Conservation (phyloP, 2,329 filamentous ascomycete genomes). For the Gremmenia infestans region DNA sequence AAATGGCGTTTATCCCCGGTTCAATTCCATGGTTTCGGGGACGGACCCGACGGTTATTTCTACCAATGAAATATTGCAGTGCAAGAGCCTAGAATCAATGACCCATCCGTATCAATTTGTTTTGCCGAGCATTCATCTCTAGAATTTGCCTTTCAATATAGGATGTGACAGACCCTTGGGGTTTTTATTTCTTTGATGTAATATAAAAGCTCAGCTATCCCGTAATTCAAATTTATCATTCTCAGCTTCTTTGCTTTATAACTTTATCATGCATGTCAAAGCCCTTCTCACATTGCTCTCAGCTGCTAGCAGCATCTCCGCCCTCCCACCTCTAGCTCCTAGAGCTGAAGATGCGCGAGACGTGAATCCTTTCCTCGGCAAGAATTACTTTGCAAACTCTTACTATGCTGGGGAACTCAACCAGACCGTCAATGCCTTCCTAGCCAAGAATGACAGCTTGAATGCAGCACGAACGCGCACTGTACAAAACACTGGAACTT, state of each 20-base stretch:
- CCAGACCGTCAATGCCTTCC: conserved; percentile 35
- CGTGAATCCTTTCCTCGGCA: conserved; percentile 43
- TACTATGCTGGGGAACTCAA: conserved; percentile 39
- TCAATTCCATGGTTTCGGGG: neutral
- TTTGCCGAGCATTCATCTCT: neutral
- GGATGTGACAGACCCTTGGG: neutral
- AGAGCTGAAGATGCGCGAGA: conserved; percentile 9
- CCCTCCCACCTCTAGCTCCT: neutral
- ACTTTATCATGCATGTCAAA: neutral
- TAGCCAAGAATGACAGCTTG: conserved; percentile 31
- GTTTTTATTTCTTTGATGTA: neutral
- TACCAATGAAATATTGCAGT: neutral
- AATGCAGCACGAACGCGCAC: conserved; percentile 37
- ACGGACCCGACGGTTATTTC: neutral
- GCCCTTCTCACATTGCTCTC: neutral
- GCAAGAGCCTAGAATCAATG: neutral
- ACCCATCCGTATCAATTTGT: neutral
- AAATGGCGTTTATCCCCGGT: neutral
- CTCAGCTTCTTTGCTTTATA: neutral
- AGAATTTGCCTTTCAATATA: neutral
- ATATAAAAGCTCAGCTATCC: neutral
- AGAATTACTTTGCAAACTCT: conserved; percentile 44
- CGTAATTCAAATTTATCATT: neutral
- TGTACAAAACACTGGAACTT: conserved; percentile 38
- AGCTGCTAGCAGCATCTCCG: neutral